phyloP scores from a whole-genome alignment of 768 basidiomycete genomes.

The Suillus lakei region DNA sequence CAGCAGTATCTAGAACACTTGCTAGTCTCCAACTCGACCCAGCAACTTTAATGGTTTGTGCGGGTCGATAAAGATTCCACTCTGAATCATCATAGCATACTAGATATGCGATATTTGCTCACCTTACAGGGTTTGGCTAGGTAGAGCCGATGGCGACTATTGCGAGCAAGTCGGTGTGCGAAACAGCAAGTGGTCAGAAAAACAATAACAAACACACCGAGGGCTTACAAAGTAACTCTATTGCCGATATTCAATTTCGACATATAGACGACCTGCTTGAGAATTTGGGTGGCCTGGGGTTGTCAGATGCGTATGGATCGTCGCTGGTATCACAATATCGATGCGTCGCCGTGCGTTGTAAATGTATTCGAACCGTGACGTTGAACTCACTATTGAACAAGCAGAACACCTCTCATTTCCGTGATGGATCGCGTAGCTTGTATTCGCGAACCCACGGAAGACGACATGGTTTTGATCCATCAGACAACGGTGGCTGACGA shows the following conservation, averaged over 20 bases:
- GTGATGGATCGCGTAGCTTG: constrained; percentile 24
- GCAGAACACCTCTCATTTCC: constrained; percentile 1
- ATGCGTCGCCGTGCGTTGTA: neutral
- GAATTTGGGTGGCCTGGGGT: neutral
- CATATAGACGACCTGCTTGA: constrained; percentile 6
- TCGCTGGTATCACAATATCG: neutral
- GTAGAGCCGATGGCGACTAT: neutral
- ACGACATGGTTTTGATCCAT: constrained; percentile 22
- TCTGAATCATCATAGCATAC: constrained; percentile 79
- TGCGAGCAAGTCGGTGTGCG: neutral
- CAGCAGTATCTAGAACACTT: constrained; percentile 96
- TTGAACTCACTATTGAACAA: constrained; percentile 2
- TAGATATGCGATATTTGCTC: constrained; percentile 18
- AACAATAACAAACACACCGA: constrained; percentile 4
- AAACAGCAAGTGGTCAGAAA: neutral
- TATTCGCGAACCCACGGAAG: constrained; percentile 21
- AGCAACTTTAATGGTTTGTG: constrained; percentile 32
- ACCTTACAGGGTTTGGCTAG: constrained; percentile 17
- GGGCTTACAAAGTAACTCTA: neutral
- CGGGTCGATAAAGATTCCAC: constrained; percentile 87
- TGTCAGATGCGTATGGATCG: neutral
- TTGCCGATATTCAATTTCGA: constrained; percentile 7
- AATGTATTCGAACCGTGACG: neutral
- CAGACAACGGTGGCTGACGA: constrained; percentile 42
- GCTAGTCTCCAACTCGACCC: constrained; percentile 77